These are phyloP conservation scores for Penicillium sclerotigenum DNA, from an alignment of 2,329 filamentous ascomycete genomes.

Conservation along the genomic window DNA sequence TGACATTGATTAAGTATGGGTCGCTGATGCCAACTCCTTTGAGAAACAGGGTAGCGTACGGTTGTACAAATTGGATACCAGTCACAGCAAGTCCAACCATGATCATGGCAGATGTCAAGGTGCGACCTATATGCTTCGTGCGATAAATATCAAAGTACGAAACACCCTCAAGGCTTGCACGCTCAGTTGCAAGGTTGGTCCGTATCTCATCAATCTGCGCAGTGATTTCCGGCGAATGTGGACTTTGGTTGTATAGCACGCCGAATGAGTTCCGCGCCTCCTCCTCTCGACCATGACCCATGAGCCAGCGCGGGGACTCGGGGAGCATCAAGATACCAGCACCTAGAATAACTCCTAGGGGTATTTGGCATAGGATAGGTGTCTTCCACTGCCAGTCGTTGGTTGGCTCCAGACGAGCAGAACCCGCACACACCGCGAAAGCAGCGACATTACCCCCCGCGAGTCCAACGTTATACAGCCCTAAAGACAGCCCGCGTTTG, in stretches of 20 bases:
- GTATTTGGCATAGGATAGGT: slow-evolving; percentile 31
- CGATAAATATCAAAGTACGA: slow-evolving; percentile 27
- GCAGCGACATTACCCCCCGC: slow-evolving; percentile 28
- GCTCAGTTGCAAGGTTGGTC: slow-evolving; percentile 25
- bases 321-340: slow-evolving; percentile 27
- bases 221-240: slow-evolving; percentile 21
- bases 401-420: slow-evolving; percentile 19
- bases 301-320: slow-evolving; percentile 28
- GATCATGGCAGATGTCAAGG: slow-evolving; percentile 22
- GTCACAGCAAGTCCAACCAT: slow-evolving; percentile 26
- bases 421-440: slow-evolving; percentile 28
- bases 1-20: slow-evolving; percentile 19
- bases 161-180: slow-evolving; percentile 4
- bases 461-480: slow-evolving; percentile 27
- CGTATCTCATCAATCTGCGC: slow-evolving; percentile 26
- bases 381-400: slow-evolving; percentile 33
- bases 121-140: slow-evolving; percentile 21
- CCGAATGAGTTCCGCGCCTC: slow-evolving; percentile 23
- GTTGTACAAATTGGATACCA: slow-evolving; percentile 21
- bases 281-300: slow-evolving; percentile 20
- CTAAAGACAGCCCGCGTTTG: slow-evolving; percentile 23
- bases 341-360: slow-evolving; percentile 24
- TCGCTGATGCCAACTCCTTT: slow-evolving; percentile 20
- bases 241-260: slow-evolving; percentile 19
- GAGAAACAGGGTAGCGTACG: slow-evolving; percentile 16